Conservation (phyloP, 352 stramenopile species). For the Phytophthora chlamydospora region DNA sequence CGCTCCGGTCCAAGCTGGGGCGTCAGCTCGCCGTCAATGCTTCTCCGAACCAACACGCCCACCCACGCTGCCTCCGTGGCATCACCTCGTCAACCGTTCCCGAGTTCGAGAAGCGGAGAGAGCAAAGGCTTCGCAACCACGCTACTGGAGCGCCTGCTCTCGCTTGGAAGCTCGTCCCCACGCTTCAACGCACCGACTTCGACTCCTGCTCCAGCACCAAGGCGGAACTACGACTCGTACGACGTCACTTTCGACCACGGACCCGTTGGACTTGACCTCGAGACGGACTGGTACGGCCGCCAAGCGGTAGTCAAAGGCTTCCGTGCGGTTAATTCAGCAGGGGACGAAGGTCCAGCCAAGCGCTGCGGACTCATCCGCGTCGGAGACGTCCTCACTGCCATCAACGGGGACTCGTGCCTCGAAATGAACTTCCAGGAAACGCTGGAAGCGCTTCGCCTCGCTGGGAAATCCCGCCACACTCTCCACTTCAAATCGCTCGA, state of each 20-base stretch:
- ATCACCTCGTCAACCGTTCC: constrained; percentile 19
- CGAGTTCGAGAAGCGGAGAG: constrained; percentile 10
- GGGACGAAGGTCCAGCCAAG: constrained; percentile 57
- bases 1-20: constrained; percentile 10
- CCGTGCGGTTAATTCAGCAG: constrained; percentile 46
- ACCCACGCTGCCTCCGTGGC: constrained; percentile 25
- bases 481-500: constrained; percentile 84
- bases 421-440: constrained; percentile 73
- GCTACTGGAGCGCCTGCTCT: constrained; percentile 13
- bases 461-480: constrained; percentile 51
- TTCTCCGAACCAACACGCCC: constrained; percentile 30
- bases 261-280: constrained; percentile 68
- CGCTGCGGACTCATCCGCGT: constrained; percentile 67
- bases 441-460: constrained; percentile 46
- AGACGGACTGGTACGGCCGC: constrained; percentile 78
- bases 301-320: constrained; percentile 81
- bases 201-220: constrained; percentile 1
- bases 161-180: constrained; percentile 15
- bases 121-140: constrained; percentile 28
- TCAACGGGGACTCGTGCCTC: constrained; percentile 73
- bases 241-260: constrained; percentile 69
- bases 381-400: constrained; percentile 75
- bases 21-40: constrained; percentile 14
- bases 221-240: constrained; percentile 70
- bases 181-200: constrained; percentile 12